Percentiles rank a stretch among this genome's conserved stretches.
phyloP scores from a whole-genome alignment of 108 stramenopile genomes.

The Cylindrotheca closterium region DNA sequence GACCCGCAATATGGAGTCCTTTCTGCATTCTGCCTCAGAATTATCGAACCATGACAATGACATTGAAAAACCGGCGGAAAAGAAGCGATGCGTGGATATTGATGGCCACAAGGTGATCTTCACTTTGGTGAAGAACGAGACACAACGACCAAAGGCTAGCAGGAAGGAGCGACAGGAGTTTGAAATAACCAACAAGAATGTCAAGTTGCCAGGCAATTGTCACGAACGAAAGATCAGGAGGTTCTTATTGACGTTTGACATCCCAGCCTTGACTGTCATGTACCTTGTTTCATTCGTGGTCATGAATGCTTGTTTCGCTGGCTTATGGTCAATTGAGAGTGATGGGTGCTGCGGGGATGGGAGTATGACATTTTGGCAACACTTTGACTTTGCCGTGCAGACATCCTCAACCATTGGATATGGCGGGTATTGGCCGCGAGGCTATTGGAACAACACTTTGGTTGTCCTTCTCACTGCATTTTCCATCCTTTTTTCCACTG shows the following conservation, averaged over 20 bases:
- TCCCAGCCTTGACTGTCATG: not conserved
- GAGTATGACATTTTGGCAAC: slow-evolving; percentile 1
- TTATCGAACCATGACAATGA: not conserved
- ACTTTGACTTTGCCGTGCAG: slow-evolving; percentile 19
- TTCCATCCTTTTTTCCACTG: not conserved
- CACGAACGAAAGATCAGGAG: not conserved
- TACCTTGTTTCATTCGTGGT: slow-evolving; percentile 5
- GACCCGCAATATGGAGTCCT: not conserved
- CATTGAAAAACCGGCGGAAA: not conserved
- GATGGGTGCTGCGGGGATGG: slow-evolving; percentile 14
- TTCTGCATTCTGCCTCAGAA: not conserved
- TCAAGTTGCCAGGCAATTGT: not conserved
- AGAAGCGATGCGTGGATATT: not conserved
- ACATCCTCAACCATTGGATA: slow-evolving; percentile 18
- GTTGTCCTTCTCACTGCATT: slow-evolving; percentile 5
- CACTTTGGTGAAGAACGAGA: not conserved
- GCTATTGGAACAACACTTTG: slow-evolving; percentile 7
- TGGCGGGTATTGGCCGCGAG: slow-evolving; percentile 9
- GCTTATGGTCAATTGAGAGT: slow-evolving; percentile 11
- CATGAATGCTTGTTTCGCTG: slow-evolving; percentile 8
- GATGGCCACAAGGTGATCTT: slow-evolving; percentile 5
- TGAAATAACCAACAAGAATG: not conserved
- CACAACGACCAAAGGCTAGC: not conserved
- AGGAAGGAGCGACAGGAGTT: not conserved
- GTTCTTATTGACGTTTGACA: not conserved